These are phyloP conservation scores for Colletotrichum zoysiae DNA, from an alignment of 2,329 filamentous ascomycete species.

Conservation along the genomic window DNA sequence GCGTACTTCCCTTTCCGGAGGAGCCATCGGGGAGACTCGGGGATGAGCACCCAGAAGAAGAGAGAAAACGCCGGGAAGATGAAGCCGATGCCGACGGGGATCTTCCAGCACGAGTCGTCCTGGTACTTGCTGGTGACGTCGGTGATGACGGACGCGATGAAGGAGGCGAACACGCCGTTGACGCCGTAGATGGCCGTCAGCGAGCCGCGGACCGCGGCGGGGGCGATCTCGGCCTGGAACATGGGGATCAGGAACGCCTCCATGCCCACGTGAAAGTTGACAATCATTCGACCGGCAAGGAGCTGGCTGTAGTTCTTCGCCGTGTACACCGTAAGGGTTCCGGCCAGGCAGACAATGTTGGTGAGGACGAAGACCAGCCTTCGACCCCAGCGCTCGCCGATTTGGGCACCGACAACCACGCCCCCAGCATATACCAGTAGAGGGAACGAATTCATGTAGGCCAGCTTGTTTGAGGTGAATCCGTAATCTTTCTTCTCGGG, in stretches of 20 bases:
- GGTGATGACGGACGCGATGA: slow-evolving; percentile 43
- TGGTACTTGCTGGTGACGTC: slow-evolving; percentile 43
- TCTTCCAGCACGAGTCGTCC: slow-evolving; percentile 42
- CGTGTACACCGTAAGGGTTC: slow-evolving; percentile 38
- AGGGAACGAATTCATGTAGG: slow-evolving; percentile 45
- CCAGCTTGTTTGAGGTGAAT: slow-evolving; percentile 42
- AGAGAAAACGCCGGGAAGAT: slow-evolving; percentile 40
- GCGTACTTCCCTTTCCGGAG: slow-evolving; percentile 42
- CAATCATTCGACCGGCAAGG: slow-evolving; percentile 42
- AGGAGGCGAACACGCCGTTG: slow-evolving; percentile 43
- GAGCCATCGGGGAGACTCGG: slow-evolving; percentile 49
- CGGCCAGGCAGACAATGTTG: slow-evolving; percentile 41
- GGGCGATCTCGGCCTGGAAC: slow-evolving; percentile 45
- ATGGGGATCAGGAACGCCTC: slow-evolving; percentile 43
- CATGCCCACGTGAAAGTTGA: slow-evolving; percentile 43
- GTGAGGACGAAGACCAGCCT: slow-evolving; percentile 41
- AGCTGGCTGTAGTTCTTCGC: slow-evolving; percentile 37
- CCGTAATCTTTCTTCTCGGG: slow-evolving; percentile 32
- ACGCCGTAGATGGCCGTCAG: slow-evolving; percentile 43
- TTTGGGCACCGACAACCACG: slow-evolving; percentile 38
- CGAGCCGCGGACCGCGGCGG: slow-evolving; percentile 42
- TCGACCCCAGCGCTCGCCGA: slow-evolving; percentile 43
- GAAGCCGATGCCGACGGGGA: slow-evolving; percentile 42
- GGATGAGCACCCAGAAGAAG: slow-evolving; percentile 42
- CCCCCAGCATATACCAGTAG: slow-evolving; percentile 43